Evolutionary conservation across 1,139 yeast genomes (phyloP).

Genomic region (Oligophagozyma castellii): DNA sequence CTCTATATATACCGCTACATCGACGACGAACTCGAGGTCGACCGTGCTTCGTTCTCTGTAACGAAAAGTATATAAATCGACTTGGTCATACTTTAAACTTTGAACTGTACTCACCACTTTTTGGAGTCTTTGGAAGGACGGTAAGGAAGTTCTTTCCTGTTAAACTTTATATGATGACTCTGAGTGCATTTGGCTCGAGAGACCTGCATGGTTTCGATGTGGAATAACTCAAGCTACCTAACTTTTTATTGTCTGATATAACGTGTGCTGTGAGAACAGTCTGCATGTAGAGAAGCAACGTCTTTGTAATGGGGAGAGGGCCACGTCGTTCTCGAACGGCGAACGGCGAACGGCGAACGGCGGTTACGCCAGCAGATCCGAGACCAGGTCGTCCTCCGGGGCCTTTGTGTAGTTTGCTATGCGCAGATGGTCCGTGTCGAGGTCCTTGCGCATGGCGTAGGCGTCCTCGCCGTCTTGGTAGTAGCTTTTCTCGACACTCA

Average conservation of each 20-base stretch:
- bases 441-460: conserved; percentile 75
- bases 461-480: conserved; percentile 99
- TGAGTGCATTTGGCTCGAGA: conserved; percentile 84
- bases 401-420: conserved; percentile 38
- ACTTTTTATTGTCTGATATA: conserved; percentile 26
- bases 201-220: conserved; percentile 39
- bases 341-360: too few relatives aligned
- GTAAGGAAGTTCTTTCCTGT: conserved; percentile 9
- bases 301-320: neutral
- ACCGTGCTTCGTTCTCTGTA: conserved; percentile 33
- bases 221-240: conserved; percentile 78
- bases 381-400: conserved; percentile 37
- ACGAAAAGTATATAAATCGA: neutral
- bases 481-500: conserved; percentile 70
- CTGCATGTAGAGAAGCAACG: neutral
- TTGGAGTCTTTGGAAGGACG: neutral
- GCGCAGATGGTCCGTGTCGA: conserved; percentile 43
- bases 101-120: neutral
- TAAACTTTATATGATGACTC: conserved; percentile 40
- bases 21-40: conserved; percentile 80
- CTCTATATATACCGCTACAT: conserved; percentile 73
- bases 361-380: too few relatives aligned
- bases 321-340: conserved; percentile 1
- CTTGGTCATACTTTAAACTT: neutral
- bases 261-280: too few relatives aligned